Conservation (phyloP, 176 grass and related monocot species). For the Panicum miliaceum region DNA sequence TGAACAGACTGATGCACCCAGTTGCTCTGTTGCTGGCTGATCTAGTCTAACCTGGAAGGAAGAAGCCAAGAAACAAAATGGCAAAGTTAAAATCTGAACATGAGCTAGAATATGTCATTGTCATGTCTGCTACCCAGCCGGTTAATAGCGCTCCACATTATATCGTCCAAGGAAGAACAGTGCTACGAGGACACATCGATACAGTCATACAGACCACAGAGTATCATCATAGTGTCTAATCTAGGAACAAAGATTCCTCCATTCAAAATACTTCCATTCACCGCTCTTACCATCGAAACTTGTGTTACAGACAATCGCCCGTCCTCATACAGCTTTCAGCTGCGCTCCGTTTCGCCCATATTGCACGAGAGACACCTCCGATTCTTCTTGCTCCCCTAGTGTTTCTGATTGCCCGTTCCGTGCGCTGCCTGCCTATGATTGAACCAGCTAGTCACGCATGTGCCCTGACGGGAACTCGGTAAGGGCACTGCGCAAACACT, state of each 20-base stretch:
- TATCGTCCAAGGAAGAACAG: neutral
- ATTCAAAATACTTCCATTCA: neutral
- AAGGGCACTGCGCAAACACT: neutral
- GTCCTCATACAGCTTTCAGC: neutral
- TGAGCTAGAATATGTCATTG: neutral
- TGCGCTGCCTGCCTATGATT: neutral
- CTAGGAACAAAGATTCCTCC: neutral
- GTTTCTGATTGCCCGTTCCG: neutral
- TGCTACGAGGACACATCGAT: neutral
- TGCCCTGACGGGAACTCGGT: neutral
- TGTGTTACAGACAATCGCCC: neutral
- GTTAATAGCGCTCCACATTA: neutral
- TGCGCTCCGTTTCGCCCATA: neutral
- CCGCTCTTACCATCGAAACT: neutral
- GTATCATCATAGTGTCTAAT: neutral
- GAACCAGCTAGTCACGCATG: neutral
- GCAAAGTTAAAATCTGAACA: neutral
- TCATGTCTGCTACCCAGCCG: neutral
- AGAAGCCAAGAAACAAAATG: neutral
- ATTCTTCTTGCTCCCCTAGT: constrained; percentile 7
- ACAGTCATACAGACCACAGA: neutral
- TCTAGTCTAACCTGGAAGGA: neutral
- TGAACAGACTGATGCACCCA: neutral
- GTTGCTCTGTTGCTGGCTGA: neutral
- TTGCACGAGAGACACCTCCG: neutral